Conservation (phyloP, 2,329 filamentous ascomycete genomes). For the Colletotrichum falcatum region DNA sequence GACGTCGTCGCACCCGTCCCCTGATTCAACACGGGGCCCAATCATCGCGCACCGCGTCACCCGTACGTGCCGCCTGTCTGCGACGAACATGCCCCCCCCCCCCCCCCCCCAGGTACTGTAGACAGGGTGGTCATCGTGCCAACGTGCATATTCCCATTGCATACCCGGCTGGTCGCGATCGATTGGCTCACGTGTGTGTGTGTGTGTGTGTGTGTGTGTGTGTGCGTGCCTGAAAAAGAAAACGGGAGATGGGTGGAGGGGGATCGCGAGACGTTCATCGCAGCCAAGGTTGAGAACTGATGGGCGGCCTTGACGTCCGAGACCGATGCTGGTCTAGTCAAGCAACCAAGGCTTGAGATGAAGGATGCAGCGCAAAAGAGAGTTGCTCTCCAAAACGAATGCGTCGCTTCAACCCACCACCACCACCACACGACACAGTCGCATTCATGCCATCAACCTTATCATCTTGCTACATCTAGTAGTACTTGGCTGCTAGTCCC, state of each 20-base stretch:
- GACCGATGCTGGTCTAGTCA: neutral
- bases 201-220: too few relatives aligned
- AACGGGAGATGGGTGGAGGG: constrained; percentile 7
- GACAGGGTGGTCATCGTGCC: too few relatives aligned
- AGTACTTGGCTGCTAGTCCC: too few relatives aligned
- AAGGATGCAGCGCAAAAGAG: neutral
- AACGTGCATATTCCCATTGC: too few relatives aligned
- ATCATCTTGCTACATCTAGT: too few relatives aligned
- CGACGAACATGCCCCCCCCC: too few relatives aligned
- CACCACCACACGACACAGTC: constrained; percentile 7
- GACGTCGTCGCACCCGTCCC: constrained; percentile 18
- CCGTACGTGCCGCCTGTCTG: constrained; percentile 11
- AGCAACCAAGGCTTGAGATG: neutral
- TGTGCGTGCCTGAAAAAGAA: too few relatives aligned
- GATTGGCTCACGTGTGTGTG: too few relatives aligned
- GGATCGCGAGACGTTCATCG: neutral
- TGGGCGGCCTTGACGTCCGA: neutral
- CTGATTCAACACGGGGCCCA: constrained; percentile 31
- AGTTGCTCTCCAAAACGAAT: neutral
- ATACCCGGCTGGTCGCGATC: constrained; percentile 24
- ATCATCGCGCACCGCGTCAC: constrained; percentile 37
- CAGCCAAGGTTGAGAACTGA: neutral
- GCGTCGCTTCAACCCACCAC: neutral
- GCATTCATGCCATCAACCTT: constrained; percentile 14
- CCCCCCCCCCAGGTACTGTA: too few relatives aligned